Evolutionary conservation across 2,329 filamentous ascomycete species (phyloP).

Genomic region (Phaeosphaeria sp.): DNA sequence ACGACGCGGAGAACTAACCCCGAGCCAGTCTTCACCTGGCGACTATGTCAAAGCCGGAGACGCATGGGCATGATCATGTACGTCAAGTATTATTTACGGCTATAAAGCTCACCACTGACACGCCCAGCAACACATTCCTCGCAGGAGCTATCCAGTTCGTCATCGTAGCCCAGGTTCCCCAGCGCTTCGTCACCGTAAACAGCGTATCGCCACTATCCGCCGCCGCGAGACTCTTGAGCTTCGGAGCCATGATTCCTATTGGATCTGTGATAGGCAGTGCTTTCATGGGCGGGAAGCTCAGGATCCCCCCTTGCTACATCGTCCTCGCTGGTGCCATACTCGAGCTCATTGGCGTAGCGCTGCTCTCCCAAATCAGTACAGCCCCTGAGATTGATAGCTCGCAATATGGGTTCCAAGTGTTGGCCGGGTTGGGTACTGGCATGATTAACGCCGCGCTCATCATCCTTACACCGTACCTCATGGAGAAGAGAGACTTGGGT

Average conservation of each 20-base stretch:
- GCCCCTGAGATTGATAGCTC: not conserved
- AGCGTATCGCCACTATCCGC: slow-evolving; percentile 15
- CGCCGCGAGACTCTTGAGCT: slow-evolving; percentile 18
- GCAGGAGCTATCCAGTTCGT: slow-evolving; percentile 13
- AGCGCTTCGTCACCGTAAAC: slow-evolving; percentile 21
- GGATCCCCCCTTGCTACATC: slow-evolving; percentile 11
- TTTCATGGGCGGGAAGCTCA: slow-evolving; percentile 6
- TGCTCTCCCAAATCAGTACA: slow-evolving; percentile 7
- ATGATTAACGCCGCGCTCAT: slow-evolving; percentile 10
- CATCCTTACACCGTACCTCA: slow-evolving; percentile 11
- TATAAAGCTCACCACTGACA: not conserved
- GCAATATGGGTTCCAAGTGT: slow-evolving; percentile 22
- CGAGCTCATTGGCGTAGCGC: slow-evolving; percentile 12
- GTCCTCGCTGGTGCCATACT: slow-evolving; percentile 9
- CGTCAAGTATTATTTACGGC: not conserved
- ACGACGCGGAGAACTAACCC: not conserved
- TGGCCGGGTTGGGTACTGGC: slow-evolving; percentile 19
- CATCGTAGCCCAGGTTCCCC: slow-evolving; percentile 22
- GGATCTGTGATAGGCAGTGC: slow-evolving; percentile 11
- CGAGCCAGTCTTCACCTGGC: slow-evolving; percentile 16
- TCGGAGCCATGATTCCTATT: slow-evolving; percentile 13
- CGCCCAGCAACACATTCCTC: slow-evolving; percentile 14
- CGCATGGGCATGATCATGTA: slow-evolving; percentile 15
- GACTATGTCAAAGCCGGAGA: slow-evolving; percentile 11
- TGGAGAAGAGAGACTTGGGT: slow-evolving; percentile 24